These are phyloP conservation scores for Luzula sylvatica DNA, from an alignment of 176 grass and related monocot genomes.

Conservation along the genomic window DNA sequence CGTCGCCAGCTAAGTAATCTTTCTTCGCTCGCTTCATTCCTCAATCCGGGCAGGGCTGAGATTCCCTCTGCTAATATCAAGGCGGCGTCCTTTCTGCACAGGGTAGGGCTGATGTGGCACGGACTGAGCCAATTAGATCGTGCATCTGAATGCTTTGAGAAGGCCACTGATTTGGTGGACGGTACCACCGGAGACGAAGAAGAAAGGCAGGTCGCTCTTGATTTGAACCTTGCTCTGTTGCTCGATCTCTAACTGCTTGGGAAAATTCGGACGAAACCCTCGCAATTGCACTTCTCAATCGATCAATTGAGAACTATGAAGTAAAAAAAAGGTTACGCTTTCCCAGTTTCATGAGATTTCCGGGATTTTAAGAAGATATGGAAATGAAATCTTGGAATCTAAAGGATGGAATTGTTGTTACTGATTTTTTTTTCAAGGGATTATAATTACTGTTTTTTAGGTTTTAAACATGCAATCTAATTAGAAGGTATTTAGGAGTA, in stretches of 20 bases:
- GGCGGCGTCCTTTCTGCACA: slow-evolving; percentile 58
- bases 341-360: too few relatives aligned
- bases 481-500: too few relatives aligned
- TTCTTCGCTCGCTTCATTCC: slow-evolving; percentile 30
- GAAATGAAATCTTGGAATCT: too few relatives aligned
- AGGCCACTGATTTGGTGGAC: slow-evolving; percentile 56
- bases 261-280: slow-evolving; percentile 42
- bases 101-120: slow-evolving; percentile 63
- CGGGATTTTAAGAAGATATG: too few relatives aligned
- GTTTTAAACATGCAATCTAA: too few relatives aligned
- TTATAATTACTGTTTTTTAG: too few relatives aligned
- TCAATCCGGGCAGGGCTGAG: slow-evolving; percentile 14
- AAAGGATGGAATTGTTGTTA: too few relatives aligned
- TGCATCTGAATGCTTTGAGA: slow-evolving; percentile 81
- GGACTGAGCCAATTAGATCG: slow-evolving; percentile 55
- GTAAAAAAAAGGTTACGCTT: too few relatives aligned
- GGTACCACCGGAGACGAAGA: slow-evolving; percentile 27
- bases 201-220: slow-evolving; percentile 35
- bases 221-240: slow-evolving; percentile 60
- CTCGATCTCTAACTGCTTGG: slow-evolving; percentile 54
- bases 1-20: slow-evolving; percentile 43
- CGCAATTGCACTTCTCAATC: slow-evolving; percentile 61
- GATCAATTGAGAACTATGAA: too few relatives aligned
- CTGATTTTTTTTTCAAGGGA: too few relatives aligned
- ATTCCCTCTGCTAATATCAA: slow-evolving; percentile 59